Conservation (phyloP, 306 rosid species). For the Castanea sativa region DNA sequence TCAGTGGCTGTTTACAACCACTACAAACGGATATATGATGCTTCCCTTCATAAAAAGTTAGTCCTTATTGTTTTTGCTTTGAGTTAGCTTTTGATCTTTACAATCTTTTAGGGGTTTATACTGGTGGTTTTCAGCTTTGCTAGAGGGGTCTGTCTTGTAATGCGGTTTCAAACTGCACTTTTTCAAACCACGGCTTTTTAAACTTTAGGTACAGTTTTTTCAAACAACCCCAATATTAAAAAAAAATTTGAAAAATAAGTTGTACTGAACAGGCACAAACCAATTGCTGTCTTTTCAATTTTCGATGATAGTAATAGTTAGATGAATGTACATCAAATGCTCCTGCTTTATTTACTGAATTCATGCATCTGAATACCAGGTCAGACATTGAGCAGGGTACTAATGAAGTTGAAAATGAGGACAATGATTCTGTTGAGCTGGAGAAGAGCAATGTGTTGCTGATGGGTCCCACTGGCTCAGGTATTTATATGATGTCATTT, state of each 20-base stretch:
- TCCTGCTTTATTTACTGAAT: conserved; percentile 15
- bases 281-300: neutral
- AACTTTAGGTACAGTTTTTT: no score
- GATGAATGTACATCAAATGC: neutral
- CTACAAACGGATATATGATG: conserved; percentile 52
- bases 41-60: conserved; percentile 36
- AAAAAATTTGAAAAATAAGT: no score
- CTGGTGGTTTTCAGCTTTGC: neutral
- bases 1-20: conserved; percentile 82
- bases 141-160: neutral
- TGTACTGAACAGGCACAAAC: no score
- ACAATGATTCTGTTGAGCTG: conserved; percentile 47
- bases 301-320: neutral
- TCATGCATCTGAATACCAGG: conserved; percentile 12
- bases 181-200: no score
- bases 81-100: neutral
- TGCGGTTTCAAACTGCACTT: neutral
- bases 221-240: no score
- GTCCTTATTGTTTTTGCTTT: neutral
- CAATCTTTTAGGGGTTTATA: neutral
- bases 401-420: conserved; percentile 26
- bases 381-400: conserved; percentile 9
- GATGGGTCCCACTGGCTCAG: conserved; percentile 80
- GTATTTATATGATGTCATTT: conserved; percentile 17
- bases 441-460: conserved; percentile 67